Conservation (phyloP, 768 basidiomycete genomes). For the Thelephora aurantiotincta region DNA sequence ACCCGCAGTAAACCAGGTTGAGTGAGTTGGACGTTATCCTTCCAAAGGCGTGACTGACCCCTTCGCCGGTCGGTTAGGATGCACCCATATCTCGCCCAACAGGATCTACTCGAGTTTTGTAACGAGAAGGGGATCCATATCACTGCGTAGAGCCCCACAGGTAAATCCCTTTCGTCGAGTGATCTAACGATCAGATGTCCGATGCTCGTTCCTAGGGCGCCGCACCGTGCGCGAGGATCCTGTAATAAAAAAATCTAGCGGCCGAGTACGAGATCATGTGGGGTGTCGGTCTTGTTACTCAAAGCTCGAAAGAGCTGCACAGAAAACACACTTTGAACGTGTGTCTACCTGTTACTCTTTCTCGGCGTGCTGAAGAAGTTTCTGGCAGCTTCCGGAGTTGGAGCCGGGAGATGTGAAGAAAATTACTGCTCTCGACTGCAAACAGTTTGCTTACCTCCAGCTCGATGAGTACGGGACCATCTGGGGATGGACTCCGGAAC, state of each 20-base stretch:
- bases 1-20: slow-evolving; percentile 24
- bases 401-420: slow-evolving; percentile 19
- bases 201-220: slow-evolving; percentile 18
- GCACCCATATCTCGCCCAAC: slow-evolving; percentile 38
- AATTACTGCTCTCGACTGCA: slow-evolving; percentile 19
- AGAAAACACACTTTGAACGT: background rate
- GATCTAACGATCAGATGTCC: too few relatives aligned
- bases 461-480: slow-evolving; percentile 17
- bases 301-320: too few relatives aligned
- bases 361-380: background rate
- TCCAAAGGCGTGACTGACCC: background rate
- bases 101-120: slow-evolving; percentile 32
- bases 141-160: slow-evolving; percentile 35
- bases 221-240: slow-evolving; percentile 29
- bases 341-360: background rate
- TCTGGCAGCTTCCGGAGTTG: slow-evolving; percentile 17
- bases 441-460: slow-evolving; percentile 19
- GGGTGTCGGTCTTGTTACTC: too few relatives aligned
- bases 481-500: slow-evolving; percentile 23
- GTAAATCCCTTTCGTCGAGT: slow-evolving; percentile 9
- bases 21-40: slow-evolving; percentile 9
- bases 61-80: slow-evolving; percentile 19
- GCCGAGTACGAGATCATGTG: too few relatives aligned
- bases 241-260: too few relatives aligned
- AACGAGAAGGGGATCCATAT: slow-evolving; percentile 32